Conservation (phyloP, 345 rosid genomes). For the Alliaria petiolata region DNA sequence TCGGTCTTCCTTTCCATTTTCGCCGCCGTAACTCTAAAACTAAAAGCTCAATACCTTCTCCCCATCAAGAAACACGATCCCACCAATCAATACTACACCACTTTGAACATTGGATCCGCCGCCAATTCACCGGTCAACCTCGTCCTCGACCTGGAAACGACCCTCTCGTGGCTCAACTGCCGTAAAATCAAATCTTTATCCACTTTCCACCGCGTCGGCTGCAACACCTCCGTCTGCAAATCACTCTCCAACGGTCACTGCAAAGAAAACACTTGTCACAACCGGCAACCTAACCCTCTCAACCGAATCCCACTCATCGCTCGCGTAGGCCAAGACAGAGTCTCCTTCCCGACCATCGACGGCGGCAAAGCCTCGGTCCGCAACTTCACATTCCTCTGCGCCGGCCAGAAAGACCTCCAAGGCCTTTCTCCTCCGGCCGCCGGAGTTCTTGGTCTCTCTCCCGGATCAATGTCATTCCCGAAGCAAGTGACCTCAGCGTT, state of each 20-base stretch:
- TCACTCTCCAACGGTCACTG: neutral
- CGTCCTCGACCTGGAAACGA: conserved; percentile 20
- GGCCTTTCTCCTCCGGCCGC: neutral
- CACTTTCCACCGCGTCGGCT: neutral
- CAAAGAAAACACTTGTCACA: neutral
- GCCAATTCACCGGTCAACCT: conserved; percentile 6
- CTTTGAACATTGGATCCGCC: conserved; percentile 32
- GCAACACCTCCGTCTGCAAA: conserved; percentile 6
- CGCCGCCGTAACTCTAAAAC: neutral
- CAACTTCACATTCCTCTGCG: conserved; percentile 12
- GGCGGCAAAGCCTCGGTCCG: neutral
- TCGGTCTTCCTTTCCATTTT: neutral
- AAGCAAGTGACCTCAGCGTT: neutral
- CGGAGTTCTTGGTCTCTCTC: conserved; percentile 21
- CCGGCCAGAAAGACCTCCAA: neutral
- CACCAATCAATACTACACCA: neutral
- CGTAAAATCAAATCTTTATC: conserved; percentile 1
- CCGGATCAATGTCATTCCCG: neutral
- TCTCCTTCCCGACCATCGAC: neutral
- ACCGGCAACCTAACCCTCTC: conserved; percentile 2
- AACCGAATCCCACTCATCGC: neutral
- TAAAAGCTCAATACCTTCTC: neutral
- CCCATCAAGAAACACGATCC: neutral
- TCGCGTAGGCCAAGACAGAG: conserved; percentile 14
- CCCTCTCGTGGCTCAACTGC: conserved; percentile 18